phyloP scores from a whole-genome alignment of 2,329 filamentous ascomycete genomes.

The Colletotrichum gigasporum region DNA sequence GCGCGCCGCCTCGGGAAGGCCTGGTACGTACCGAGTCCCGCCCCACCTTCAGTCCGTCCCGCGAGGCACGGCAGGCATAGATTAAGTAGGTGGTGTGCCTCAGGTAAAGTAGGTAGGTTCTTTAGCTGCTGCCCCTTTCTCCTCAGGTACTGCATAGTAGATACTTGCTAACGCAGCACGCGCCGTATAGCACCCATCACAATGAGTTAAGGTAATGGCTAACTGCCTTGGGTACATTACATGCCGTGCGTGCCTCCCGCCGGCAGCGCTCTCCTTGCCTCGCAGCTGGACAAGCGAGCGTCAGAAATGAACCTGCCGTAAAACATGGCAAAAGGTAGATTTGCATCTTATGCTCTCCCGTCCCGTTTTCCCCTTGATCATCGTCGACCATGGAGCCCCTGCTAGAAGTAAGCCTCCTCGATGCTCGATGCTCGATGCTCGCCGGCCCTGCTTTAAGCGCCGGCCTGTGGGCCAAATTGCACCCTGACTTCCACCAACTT shows the following conservation, averaged over 20 bases:
- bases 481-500: neutral
- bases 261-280: constrained; percentile 11
- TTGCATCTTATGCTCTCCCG: constrained; percentile 9
- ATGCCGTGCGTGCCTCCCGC: too few species aligned
- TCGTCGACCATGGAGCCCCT: too few species aligned
- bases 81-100: too few species aligned
- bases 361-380: neutral
- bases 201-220: too few species aligned
- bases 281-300: neutral
- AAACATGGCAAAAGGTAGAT: constrained; percentile 5
- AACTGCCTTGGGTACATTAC: too few species aligned
- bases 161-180: too few species aligned
- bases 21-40: neutral
- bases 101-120: too few species aligned
- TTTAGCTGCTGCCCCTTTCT: too few species aligned
- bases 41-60: too few species aligned
- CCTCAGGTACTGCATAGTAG: too few species aligned
- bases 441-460: neutral
- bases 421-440: neutral
- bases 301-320: neutral
- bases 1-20: neutral
- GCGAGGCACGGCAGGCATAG: too few species aligned
- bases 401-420: neutral
- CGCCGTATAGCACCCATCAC: too few species aligned
- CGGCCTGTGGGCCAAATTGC: neutral